Evolutionary conservation across 129 eudicot genomes (phyloP).

Genomic region (Erigeron canadensis): DNA sequence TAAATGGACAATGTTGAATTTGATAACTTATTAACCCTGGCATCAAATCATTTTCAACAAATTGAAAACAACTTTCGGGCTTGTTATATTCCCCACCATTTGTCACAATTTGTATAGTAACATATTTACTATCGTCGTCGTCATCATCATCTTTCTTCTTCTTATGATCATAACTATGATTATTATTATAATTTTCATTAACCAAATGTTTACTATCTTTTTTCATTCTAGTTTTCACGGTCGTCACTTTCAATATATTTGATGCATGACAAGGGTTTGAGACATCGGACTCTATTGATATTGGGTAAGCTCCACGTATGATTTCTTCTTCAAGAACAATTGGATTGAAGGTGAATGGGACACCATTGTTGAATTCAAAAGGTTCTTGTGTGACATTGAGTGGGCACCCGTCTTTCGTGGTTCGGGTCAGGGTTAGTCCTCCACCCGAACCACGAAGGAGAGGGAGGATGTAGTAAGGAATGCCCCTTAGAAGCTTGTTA

Average conservation of each 20-base stretch:
- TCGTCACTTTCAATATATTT: conserved; percentile 17
- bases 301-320: conserved; percentile 28
- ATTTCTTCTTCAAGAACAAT: conserved; percentile 25
- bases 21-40: conserved; percentile 29
- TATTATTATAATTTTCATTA: not conserved
- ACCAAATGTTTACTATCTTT: not conserved
- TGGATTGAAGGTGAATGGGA: conserved; percentile 32
- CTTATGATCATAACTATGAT: not conserved
- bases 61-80: conserved; percentile 31
- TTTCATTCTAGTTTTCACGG: not conserved
- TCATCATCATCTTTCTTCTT: conserved; percentile 5
- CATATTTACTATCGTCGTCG: not conserved
- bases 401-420: conserved; percentile 20
- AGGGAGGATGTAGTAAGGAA: conserved; percentile 35
- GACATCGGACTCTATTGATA: conserved; percentile 21
- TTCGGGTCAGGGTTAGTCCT: conserved; percentile 23
- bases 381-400: conserved; percentile 28
- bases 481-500: conserved; percentile 24
- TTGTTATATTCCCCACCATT: conserved; percentile 19
- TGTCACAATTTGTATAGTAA: conserved; percentile 14
- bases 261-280: conserved; percentile 22
- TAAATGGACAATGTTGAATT: conserved; percentile 29
- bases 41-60: conserved; percentile 27
- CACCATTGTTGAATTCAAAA: conserved; percentile 27
- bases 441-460: conserved; percentile 38